Base-by-base conservation (phyloP, 495 filamentous ascomycete genomes). In the Margaritispora aquatica region DNA sequence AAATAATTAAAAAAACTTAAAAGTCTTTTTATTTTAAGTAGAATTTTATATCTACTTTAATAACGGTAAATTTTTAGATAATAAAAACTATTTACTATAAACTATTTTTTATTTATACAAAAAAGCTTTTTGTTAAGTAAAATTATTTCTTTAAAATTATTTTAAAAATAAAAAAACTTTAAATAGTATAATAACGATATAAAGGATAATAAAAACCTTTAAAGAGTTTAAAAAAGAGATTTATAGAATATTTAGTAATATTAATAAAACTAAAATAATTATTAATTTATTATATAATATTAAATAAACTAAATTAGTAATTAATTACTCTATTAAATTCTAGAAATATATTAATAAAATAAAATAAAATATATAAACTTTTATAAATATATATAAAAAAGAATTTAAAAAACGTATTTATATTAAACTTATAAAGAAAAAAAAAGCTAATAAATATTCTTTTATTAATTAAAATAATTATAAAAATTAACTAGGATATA, bases 191-290 rank as follows among this genome's bases (percentile, higher is more conserved):
- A n/a, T n/a, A n/a, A n/a, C n/a, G n/a, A n/a, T n/a, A n/a, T n/a
- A n/a, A n/a, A n/a, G n/a, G n/a, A n/a, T n/a, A n/a, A n/a, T n/a
- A n/a, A n/a, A n/a, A n/a, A n/a, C n/a, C n/a, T n/a, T n/a, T n/a
- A n/a, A n/a, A n/a, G n/a, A n/a, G n/a, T n/a, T n/a, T n/a, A n/a
- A n/a, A n/a, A n/a, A n/a, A n/a, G n/a, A n/a, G n/a, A n/a, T n/a
- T n/a, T n/a, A n/a, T n/a, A n/a, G n/a, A n/a, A 22, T 48, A 48
- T 48, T 48, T 48, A 48, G 44, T 8, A n/a, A 48, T 48, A 48
- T 48, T 19, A 48, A 48, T 48, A 48, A 48, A 22, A 19, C 8
- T 48, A 48, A 48, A 8, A 48, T 19, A 5, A 19, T 19, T 19
- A 48, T 19, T 8, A 19, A 48, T 9, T 9, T 8, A 19, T 8